Evolutionary conservation across 495 filamentous ascomycete genomes (phyloP).

Genomic region (Umbilicaria muhlenbergii): DNA sequence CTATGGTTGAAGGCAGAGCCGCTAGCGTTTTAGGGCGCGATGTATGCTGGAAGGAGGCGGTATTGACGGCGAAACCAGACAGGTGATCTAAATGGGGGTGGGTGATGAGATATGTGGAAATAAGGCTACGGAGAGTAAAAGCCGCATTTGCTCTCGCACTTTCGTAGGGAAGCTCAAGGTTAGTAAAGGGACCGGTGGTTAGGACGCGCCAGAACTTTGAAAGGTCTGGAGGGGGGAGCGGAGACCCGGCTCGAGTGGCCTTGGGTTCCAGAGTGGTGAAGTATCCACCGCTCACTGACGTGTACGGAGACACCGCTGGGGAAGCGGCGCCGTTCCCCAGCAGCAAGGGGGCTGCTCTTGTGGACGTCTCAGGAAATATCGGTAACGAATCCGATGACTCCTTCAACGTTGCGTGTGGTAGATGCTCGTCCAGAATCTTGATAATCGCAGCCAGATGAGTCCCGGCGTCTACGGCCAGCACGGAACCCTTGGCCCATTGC

Average conservation of each 20-base stretch:
- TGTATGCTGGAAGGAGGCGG: constrained; percentile 61
- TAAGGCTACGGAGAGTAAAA: constrained; percentile 57
- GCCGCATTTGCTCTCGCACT: constrained; percentile 61
- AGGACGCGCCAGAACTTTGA: constrained; percentile 1
- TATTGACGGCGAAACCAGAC: constrained; percentile 81
- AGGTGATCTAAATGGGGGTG: constrained; percentile 93
- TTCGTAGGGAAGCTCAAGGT: constrained; percentile 45
- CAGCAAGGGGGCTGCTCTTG: too few species aligned
- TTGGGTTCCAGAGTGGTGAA: too few species aligned
- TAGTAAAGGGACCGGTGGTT: constrained; percentile 51
- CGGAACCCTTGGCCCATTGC: constrained; percentile 61
- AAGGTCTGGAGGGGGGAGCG: too few species aligned
- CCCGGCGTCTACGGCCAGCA: constrained; percentile 85
- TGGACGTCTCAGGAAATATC: too few species aligned
- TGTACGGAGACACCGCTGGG: too few species aligned
- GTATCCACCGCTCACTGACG: too few species aligned
- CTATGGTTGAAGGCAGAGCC: constrained; percentile 69
- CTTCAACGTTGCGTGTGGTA: constrained; percentile 15
- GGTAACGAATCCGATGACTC: neutral
- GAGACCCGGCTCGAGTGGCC: too few species aligned
- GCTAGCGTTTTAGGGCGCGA: constrained; percentile 66
- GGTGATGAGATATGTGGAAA: constrained; percentile 81
- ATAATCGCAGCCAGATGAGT: constrained; percentile 75
- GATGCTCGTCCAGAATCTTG: constrained; percentile 46
- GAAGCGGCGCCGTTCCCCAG: too few species aligned